Evolutionary conservation across 306 rosid genomes (phyloP).

Genomic region (Parietaria judaica): DNA sequence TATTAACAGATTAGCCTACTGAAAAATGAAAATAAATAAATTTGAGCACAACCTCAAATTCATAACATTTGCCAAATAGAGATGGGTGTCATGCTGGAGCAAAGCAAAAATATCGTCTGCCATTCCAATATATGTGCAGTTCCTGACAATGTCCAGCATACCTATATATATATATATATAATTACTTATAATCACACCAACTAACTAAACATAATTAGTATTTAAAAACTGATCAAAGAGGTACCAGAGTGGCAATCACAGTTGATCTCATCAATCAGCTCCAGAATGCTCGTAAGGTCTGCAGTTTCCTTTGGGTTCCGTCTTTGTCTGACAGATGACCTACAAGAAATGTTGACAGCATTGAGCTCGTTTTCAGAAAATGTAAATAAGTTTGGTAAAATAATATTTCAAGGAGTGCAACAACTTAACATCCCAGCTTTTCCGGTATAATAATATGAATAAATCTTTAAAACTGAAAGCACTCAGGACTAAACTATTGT

Average conservation of each 20-base stretch:
- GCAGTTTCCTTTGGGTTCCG: conserved; percentile 69
- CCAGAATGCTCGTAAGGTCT: conserved; percentile 67
- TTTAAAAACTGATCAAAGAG: not conserved
- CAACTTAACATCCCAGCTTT: not conserved
- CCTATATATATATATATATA: conserved; percentile 44
- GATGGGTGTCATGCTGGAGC: conserved; percentile 89
- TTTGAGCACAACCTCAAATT: conserved; percentile 58
- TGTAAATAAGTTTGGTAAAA: too few species aligned
- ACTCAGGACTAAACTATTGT: not conserved
- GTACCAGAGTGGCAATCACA: conserved; percentile 60
- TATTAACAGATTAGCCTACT: not conserved
- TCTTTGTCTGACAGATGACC: conserved; percentile 83
- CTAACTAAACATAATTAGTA: too few species aligned
- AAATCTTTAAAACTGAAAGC: not conserved
- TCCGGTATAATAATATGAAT: not conserved
- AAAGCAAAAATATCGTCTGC: conserved; percentile 79
- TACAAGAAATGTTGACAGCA: conserved; percentile 21
- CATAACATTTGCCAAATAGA: conserved; percentile 83
- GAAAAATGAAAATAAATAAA: not conserved
- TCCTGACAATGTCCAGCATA: conserved; percentile 65
- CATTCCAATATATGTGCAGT: conserved; percentile 90
- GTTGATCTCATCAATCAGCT: conserved; percentile 66
- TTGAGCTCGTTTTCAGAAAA: not conserved
- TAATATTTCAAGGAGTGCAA: not conserved
- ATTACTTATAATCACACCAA: not conserved